Percentiles rank a stretch among this genome's conserved stretches.
These are phyloP conservation scores for Sorghum bicolor DNA, from an alignment of 176 grass and related monocot species.

Conservation along the genomic window DNA sequence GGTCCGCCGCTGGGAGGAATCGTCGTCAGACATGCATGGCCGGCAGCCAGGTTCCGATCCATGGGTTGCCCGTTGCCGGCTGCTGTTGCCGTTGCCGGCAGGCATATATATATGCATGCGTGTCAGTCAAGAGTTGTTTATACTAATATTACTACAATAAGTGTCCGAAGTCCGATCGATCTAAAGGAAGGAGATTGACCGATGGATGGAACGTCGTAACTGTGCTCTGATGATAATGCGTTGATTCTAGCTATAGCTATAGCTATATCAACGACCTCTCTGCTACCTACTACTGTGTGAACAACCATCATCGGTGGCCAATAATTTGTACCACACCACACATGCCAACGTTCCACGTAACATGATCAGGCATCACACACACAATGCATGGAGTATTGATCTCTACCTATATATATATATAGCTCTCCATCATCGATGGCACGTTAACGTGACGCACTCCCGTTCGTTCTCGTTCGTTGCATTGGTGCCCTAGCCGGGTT, in stretches of 20 bases:
- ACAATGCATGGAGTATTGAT: not conserved
- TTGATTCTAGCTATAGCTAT: not conserved
- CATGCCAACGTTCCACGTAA: not conserved
- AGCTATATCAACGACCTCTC: not conserved
- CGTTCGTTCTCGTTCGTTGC: not conserved
- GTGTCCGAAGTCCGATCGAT: no score
- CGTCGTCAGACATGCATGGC: not conserved
- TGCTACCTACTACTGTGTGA: not conserved
- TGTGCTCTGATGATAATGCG: not conserved
- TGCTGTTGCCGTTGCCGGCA: not conserved
- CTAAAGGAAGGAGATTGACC: not conserved
- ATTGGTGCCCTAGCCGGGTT: not conserved
- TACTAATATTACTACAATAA: no score
- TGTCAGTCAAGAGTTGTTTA: not conserved
- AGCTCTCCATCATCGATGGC: not conserved
- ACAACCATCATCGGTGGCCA: not conserved
- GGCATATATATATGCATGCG: not conserved
- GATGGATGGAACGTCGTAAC: not conserved
- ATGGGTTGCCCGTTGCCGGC: not conserved
- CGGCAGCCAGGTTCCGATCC: not conserved
- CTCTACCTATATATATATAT: not conserved
- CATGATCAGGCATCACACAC: not conserved
- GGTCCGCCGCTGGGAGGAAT: not conserved
- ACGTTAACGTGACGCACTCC: constrained; percentile 5
- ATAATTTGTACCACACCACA: not conserved